Percentiles rank a stretch among this genome's conserved stretches.
These are phyloP conservation scores for Calonectria fujianensis DNA, from an alignment of 2,329 filamentous ascomycete genomes.

Conservation along the genomic window DNA sequence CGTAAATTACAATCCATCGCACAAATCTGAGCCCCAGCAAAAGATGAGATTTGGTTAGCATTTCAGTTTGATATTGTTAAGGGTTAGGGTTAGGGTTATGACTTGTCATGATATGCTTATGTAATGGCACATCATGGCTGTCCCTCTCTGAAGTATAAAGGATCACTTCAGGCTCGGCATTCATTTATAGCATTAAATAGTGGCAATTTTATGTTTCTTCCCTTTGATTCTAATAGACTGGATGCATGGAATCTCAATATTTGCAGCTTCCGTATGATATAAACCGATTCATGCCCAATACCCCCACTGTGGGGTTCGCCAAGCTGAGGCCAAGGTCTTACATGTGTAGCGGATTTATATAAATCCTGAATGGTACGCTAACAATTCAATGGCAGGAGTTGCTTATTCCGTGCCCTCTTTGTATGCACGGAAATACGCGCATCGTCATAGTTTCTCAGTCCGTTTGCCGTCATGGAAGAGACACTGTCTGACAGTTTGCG, in stretches of 20 bases:
- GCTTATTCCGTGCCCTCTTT: not conserved
- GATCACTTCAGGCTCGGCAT: too few species aligned
- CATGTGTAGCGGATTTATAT: not conserved
- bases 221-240: too few species aligned
- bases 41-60: not conserved
- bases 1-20: not conserved
- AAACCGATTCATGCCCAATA: too few species aligned
- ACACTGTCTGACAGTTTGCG: conserved; percentile 30
- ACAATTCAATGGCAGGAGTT: not conserved
- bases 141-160: too few species aligned
- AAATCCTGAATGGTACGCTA: not conserved
- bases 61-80: not conserved
- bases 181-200: too few species aligned
- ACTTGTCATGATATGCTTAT: not conserved
- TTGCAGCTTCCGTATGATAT: too few species aligned
- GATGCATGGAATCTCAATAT: too few species aligned
- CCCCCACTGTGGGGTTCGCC: too few species aligned
- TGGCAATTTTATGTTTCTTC: too few species aligned
- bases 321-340: not conserved
- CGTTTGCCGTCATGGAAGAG: not conserved
- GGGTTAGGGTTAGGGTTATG: not conserved
- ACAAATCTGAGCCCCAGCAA: not conserved
- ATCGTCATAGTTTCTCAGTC: not conserved
- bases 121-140: not conserved
- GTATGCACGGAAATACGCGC: not conserved